These are phyloP conservation scores for Pseudogymnoascus sp. DNA, from an alignment of 2,329 filamentous ascomycete species.

Conservation along the genomic window DNA sequence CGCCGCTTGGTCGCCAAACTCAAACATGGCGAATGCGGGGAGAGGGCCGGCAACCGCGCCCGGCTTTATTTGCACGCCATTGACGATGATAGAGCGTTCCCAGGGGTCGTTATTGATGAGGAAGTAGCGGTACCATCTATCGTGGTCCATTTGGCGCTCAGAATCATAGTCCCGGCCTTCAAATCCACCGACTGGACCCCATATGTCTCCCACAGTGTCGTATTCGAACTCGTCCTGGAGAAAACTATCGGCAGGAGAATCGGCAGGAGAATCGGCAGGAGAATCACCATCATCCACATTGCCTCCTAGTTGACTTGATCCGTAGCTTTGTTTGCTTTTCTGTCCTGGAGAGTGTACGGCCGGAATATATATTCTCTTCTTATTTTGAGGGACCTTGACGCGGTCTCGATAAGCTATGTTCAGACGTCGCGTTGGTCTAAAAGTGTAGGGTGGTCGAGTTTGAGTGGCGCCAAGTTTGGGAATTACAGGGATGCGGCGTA, in stretches of 20 bases:
- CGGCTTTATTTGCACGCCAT: constrained; percentile 22
- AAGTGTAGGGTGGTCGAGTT: neutral
- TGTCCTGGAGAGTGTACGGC: neutral
- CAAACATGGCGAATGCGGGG: constrained; percentile 23
- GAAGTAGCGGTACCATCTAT: constrained; percentile 20
- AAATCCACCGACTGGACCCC: neutral
- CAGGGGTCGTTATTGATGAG: constrained; percentile 22
- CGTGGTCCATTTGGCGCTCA: neutral
- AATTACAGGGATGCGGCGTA: neutral
- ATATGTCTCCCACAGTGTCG: neutral
- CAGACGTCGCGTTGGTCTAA: neutral
- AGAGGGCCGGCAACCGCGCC: constrained; percentile 26
- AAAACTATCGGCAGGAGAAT: too few species aligned
- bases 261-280: too few species aligned
- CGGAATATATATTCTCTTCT: neutral
- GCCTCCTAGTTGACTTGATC: neutral
- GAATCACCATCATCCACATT: neutral
- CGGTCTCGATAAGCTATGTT: neutral
- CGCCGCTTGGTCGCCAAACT: neutral
- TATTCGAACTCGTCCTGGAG: neutral
- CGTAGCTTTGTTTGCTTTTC: neutral
- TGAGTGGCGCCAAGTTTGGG: neutral
- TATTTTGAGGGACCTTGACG: neutral
- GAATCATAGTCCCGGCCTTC: constrained; percentile 1
- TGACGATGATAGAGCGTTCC: constrained; percentile 22